phyloP scores from a whole-genome alignment of 495 filamentous ascomycete species.

The Penicillium salamii region DNA sequence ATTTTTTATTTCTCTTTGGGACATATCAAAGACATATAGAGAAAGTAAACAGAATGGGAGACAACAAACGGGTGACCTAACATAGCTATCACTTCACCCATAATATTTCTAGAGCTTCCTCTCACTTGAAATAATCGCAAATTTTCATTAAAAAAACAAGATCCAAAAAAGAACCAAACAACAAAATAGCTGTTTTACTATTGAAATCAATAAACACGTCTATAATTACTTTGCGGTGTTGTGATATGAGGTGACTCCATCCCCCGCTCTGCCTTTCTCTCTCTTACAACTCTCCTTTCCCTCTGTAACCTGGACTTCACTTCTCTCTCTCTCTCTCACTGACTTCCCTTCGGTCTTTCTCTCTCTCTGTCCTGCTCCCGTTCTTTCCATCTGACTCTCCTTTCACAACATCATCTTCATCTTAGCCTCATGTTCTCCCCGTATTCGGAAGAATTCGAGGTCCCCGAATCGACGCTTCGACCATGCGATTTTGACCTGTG shows the following conservation, averaged over 20 bases:
- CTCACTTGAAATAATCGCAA: no score
- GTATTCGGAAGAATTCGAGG: conserved; percentile 34
- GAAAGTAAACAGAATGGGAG: no score
- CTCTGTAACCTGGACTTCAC: conserved; percentile 16
- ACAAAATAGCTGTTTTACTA: no score
- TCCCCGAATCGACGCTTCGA: conserved; percentile 32
- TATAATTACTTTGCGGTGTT: conserved; percentile 7
- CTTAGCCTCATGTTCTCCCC: conserved; percentile 34
- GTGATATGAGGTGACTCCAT: conserved; percentile 33
- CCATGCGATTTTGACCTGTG: conserved; percentile 35
- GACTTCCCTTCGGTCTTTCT: conserved; percentile 14
- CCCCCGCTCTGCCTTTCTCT: conserved; percentile 22
- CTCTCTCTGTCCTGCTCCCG: conserved; percentile 3
- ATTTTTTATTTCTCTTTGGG: neutral
- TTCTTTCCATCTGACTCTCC: conserved; percentile 12
- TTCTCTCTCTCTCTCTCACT: conserved; percentile 14
- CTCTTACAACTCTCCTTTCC: conserved; percentile 5
- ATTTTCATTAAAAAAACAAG: no score
- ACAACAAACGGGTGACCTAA: no score
- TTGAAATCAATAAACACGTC: neutral
- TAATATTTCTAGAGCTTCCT: no score
- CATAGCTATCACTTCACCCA: no score
- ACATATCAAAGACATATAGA: no score
- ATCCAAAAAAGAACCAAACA: no score
- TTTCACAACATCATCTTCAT: no score